Evolutionary conservation across 495 filamentous ascomycete genomes (phyloP).

Genomic region (Aspergillus nidulans): DNA sequence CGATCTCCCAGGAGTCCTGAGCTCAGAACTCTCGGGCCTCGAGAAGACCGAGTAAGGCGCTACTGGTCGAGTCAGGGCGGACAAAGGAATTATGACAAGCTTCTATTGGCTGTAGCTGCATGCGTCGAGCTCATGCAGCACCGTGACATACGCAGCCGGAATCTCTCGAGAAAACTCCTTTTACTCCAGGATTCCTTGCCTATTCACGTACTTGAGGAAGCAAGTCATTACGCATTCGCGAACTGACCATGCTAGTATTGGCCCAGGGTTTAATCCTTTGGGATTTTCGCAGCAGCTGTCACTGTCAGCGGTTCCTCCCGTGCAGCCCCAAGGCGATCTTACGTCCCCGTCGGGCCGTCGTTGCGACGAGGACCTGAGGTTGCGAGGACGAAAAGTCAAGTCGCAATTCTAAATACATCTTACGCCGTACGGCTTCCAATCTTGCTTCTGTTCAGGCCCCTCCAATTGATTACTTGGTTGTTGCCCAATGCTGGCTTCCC

Average conservation of each 20-base stretch:
- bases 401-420: background rate
- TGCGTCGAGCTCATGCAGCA: slow-evolving; percentile 5
- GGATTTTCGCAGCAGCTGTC: slow-evolving; percentile 6
- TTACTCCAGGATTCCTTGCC: slow-evolving; percentile 1
- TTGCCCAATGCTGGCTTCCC: background rate
- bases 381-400: background rate
- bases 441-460: background rate
- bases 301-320: slow-evolving; percentile 11
- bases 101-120: background rate
- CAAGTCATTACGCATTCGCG: background rate
- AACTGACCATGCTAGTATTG: background rate
- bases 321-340: slow-evolving; percentile 1
- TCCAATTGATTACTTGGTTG: background rate
- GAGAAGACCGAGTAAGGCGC: background rate
- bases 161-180: background rate
- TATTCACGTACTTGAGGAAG: background rate
- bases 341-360: background rate
- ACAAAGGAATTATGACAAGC: background rate
- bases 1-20: background rate
- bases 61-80: background rate
- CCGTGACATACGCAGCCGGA: slow-evolving; percentile 3
- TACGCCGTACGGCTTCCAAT: background rate
- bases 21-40: background rate
- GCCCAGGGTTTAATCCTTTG: slow-evolving; percentile 1
- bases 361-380: background rate